Percentiles rank a stretch among this genome's conserved stretches.
phyloP scores from a whole-genome alignment of 345 rosid species.

The Eucalyptus rudis region DNA sequence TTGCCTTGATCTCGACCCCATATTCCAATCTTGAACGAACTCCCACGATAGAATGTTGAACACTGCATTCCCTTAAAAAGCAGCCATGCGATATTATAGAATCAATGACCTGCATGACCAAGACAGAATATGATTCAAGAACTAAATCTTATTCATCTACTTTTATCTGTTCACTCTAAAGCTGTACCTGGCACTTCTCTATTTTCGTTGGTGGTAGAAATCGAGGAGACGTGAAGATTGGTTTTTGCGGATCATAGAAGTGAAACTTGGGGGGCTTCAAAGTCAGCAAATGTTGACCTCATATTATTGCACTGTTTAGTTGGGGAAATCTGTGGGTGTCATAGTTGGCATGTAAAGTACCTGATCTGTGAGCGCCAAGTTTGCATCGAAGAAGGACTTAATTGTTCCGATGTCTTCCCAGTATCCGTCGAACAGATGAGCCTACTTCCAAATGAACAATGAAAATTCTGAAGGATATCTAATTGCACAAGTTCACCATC shows the following conservation, averaged over 20 bases:
- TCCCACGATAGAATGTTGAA: constrained; percentile 70
- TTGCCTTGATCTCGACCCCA: constrained; percentile 71
- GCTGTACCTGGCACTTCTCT: constrained; percentile 54
- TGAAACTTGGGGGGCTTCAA: constrained; percentile 69
- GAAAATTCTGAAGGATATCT: not conserved
- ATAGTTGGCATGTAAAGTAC: constrained; percentile 15
- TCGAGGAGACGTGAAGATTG: constrained; percentile 71
- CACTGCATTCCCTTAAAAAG: constrained; percentile 71
- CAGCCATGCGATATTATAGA: constrained; percentile 80
- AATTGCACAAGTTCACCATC: not conserved
- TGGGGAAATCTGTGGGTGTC: not conserved
- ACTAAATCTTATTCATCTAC: not conserved
- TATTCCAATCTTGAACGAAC: constrained; percentile 67
- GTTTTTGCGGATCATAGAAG: constrained; percentile 68
- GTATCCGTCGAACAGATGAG: constrained; percentile 53
- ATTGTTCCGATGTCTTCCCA: constrained; percentile 94
- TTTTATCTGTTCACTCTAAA: not conserved
- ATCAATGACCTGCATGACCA: constrained; percentile 27
- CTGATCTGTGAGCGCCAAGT: constrained; percentile 72
- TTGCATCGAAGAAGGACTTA: constrained; percentile 77
- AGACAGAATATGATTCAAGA: not conserved
- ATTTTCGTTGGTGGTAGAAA: constrained; percentile 79
- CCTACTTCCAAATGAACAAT: constrained; percentile 13
- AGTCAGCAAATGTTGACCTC: not conserved
- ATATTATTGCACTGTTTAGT: not conserved